Conservation (phyloP, 1,139 yeast genomes). For the Pichia sorboxylosa region DNA sequence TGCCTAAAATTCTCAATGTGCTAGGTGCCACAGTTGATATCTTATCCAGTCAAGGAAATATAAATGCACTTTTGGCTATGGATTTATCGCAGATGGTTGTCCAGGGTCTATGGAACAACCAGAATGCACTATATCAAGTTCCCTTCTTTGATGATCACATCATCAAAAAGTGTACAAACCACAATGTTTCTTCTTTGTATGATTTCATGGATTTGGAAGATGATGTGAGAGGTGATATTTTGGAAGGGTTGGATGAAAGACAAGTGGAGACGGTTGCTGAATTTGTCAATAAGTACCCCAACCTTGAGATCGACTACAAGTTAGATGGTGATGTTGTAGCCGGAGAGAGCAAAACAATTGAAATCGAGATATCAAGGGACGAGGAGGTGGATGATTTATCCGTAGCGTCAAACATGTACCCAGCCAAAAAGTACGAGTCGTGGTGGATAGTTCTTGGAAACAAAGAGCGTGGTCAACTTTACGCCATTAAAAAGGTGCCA, state of each 20-base stretch:
- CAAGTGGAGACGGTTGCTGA: conserved; percentile 57
- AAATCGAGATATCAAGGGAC: conserved; percentile 53
- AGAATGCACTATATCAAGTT: conserved; percentile 68
- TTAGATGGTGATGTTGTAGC: conserved; percentile 32
- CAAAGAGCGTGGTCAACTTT: conserved; percentile 43
- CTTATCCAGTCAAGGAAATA: conserved; percentile 66
- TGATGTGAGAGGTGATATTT: conserved; percentile 54
- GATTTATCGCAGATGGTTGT: conserved; percentile 82
- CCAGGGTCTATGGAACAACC: conserved; percentile 80
- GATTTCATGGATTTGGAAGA: conserved; percentile 83
- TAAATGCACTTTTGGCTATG: conserved; percentile 75
- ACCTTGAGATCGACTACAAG: conserved; percentile 56
- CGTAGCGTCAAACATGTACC: conserved; percentile 47
- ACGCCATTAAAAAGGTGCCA: conserved; percentile 60
- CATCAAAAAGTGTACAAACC: conserved; percentile 44
- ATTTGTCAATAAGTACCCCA: conserved; percentile 85
- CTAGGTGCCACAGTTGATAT: conserved; percentile 64
- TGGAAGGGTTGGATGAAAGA: conserved; percentile 39
- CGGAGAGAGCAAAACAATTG: conserved; percentile 36
- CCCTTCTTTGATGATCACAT: conserved; percentile 54
- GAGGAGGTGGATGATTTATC: conserved; percentile 50
- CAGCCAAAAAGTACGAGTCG: conserved; percentile 52
- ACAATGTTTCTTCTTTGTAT: conserved; percentile 58
- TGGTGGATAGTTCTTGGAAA: conserved; percentile 91
- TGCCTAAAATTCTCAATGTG: conserved; percentile 38